A percentile compares a stretch with the other conserved stretches of the same genome.
Evolutionary conservation across 1,139 yeast genomes (phyloP).

Genomic region (Protomyces inundatus): DNA sequence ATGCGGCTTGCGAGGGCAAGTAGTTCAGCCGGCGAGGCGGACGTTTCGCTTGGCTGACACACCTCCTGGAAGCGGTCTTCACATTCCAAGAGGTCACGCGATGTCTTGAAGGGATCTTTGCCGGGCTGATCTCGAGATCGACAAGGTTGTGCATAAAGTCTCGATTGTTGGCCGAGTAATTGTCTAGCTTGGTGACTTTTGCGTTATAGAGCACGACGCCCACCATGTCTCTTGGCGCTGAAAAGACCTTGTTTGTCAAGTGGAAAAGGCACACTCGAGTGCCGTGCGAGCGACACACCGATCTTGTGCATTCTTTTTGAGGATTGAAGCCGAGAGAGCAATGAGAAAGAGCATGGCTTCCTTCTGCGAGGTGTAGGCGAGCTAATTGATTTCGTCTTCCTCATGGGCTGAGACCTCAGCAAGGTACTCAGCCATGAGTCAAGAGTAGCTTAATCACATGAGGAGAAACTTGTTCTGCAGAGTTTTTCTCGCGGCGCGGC

Average conservation of each 20-base stretch:
- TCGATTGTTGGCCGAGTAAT: conserved; percentile 30
- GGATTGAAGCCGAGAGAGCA: conserved; percentile 40
- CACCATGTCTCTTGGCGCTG: conserved; percentile 36
- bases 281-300: conserved; percentile 31
- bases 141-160: conserved; percentile 33
- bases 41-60: conserved; percentile 27
- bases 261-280: conserved; percentile 37
- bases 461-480: too few relatives aligned
- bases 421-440: too few relatives aligned
- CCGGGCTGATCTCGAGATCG: conserved; percentile 38
- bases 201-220: conserved; percentile 40
- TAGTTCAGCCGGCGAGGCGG: conserved; percentile 34
- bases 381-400: conserved; percentile 31
- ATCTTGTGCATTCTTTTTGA: conserved; percentile 29
- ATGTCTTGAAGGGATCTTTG: conserved; percentile 34
- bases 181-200: conserved; percentile 29
- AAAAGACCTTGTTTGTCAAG: conserved; percentile 36
- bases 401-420: background rate
- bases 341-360: conserved; percentile 41
- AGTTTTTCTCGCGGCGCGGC: too few relatives aligned
- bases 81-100: conserved; percentile 34
- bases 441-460: too few relatives aligned
- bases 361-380: conserved; percentile 35
- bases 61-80: conserved; percentile 27
- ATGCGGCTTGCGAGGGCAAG: conserved; percentile 36